phyloP scores from a whole-genome alignment of 495 filamentous ascomycete species.

The Neurospora sp. region DNA sequence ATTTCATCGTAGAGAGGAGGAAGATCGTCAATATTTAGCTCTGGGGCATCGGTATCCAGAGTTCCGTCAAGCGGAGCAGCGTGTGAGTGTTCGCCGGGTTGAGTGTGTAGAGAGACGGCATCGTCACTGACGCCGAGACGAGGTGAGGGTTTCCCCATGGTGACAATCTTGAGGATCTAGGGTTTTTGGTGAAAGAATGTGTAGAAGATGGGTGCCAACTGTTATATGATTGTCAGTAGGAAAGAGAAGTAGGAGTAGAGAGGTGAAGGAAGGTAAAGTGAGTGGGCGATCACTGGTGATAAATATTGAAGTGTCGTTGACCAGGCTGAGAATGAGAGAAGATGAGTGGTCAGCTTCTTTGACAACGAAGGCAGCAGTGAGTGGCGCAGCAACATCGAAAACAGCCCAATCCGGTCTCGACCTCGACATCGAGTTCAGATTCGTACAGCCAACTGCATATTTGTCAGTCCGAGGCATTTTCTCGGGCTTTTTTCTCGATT shows the following conservation, averaged over 20 bases:
- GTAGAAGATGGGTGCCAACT: neutral
- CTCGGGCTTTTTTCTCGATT: neutral
- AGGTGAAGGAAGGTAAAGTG: neutral
- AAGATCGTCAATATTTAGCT: slow-evolving; percentile 22
- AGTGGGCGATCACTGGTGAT: neutral
- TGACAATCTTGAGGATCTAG: too few relatives aligned
- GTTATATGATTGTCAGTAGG: neutral
- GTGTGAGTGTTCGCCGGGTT: neutral
- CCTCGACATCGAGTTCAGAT: neutral
- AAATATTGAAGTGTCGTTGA: neutral
- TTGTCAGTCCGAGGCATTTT: neutral
- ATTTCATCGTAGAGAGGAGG: slow-evolving; percentile 27
- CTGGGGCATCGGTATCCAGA: slow-evolving; percentile 23
- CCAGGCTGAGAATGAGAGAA: neutral
- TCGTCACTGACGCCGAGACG: slow-evolving; percentile 9
- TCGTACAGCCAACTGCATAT: neutral
- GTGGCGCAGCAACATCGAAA: neutral
- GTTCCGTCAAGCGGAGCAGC: slow-evolving; percentile 2
- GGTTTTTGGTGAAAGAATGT: neutral
- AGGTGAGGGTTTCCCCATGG: slow-evolving; percentile 18
- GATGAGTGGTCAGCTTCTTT: neutral
- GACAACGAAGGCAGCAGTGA: neutral
- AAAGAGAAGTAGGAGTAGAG: neutral
- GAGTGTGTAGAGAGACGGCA: slow-evolving; percentile 21
- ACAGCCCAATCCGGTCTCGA: neutral